Conservation (phyloP, 495 filamentous ascomycete genomes). For the Penicilliopsis zonata region DNA sequence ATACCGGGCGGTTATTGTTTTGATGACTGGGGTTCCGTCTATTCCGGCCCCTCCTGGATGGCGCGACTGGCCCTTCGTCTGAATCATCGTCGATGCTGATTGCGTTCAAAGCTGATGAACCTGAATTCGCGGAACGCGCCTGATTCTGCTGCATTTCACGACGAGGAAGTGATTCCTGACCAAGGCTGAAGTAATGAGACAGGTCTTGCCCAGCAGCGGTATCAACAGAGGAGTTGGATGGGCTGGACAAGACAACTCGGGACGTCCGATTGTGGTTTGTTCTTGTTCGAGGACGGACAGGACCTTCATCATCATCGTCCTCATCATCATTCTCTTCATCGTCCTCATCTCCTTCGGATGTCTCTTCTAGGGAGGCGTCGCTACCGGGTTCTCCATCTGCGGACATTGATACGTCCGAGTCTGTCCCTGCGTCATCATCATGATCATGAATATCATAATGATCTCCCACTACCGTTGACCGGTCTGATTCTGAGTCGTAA, state of each 20-base stretch:
- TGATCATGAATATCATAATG: conserved; percentile 4
- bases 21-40: conserved; percentile 3
- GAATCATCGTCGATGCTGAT: conserved; percentile 19
- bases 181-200: background rate
- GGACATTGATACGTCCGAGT: conserved; percentile 5
- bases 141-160: conserved; percentile 1
- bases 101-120: conserved; percentile 10
- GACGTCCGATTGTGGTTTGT: background rate
- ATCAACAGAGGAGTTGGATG: background rate
- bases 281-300: background rate
- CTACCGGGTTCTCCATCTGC: conserved; percentile 1
- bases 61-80: conserved; percentile 23
- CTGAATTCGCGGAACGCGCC: conserved; percentile 2
- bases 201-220: too few relatives aligned
- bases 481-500: conserved; percentile 15
- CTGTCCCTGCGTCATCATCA: conserved; percentile 4
- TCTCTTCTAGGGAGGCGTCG: conserved; percentile 1
- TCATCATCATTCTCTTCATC: conserved; percentile 1
- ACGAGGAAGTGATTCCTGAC: background rate
- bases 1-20: background rate
- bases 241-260: background rate
- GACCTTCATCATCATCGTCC: background rate
- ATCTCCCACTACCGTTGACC: conserved; percentile 18
- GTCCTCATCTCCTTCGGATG: background rate
- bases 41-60: conserved; percentile 12